A percentile compares a stretch with the other conserved stretches of the same genome.
Conservation (phyloP, 768 basidiomycete genomes). For the Amanita subjunquillea region DNA sequence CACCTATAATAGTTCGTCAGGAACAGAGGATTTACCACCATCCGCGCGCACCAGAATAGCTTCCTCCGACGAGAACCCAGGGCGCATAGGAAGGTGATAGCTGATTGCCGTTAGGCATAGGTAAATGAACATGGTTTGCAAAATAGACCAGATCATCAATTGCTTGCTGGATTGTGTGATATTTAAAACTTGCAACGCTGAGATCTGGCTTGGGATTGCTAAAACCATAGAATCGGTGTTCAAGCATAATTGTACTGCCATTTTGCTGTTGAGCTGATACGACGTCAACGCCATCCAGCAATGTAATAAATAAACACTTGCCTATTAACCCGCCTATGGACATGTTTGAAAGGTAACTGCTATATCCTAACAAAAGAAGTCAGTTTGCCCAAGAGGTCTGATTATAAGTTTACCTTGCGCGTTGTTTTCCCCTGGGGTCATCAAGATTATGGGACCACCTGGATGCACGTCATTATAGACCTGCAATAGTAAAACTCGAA, state of each 20-base stretch:
- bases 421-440: conserved; percentile 58
- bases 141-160: conserved; percentile 68
- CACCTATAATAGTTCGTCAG: conserved; percentile 15
- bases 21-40: neutral
- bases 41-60: conserved; percentile 30
- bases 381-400: neutral
- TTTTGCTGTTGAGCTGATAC: conserved; percentile 48
- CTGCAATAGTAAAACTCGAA: neutral
- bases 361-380: conserved; percentile 21
- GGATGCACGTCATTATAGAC: conserved; percentile 6
- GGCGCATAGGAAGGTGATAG: conserved; percentile 44
- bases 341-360: conserved; percentile 48
- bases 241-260: conserved; percentile 52
- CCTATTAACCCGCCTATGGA: conserved; percentile 55
- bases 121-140: conserved; percentile 53
- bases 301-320: conserved; percentile 7
- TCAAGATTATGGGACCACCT: conserved; percentile 53
- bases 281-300: neutral
- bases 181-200: conserved; percentile 40
- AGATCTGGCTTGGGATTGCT: conserved; percentile 66
- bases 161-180: conserved; percentile 65
- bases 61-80: conserved; percentile 42
- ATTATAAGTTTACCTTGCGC: conserved; percentile 31
- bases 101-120: conserved; percentile 55
- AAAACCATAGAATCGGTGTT: conserved; percentile 69